These are phyloP conservation scores for Echites panduratus DNA, from an alignment of 257 asterid genomes.

Conservation along the genomic window DNA sequence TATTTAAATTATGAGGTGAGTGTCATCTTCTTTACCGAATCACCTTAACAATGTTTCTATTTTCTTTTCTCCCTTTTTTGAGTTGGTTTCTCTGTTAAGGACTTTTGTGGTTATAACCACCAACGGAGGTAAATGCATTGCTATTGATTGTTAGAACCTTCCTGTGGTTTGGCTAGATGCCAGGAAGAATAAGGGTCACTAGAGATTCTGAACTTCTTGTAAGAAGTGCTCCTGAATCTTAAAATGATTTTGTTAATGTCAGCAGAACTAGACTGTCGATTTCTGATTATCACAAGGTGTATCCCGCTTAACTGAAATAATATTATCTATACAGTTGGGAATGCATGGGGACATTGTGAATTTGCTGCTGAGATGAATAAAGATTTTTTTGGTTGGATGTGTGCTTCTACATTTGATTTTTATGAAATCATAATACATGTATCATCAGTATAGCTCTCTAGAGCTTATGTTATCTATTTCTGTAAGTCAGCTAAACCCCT, in stretches of 20 bases:
- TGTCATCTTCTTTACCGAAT: neutral
- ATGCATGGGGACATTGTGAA: neutral
- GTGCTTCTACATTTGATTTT: neutral
- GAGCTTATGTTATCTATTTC: neutral
- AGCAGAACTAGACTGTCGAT: neutral
- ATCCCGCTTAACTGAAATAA: neutral
- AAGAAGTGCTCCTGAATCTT: neutral
- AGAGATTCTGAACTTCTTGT: neutral
- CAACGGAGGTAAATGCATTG: neutral
- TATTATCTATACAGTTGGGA: neutral
- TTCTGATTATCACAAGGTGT: neutral
- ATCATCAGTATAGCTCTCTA: neutral
- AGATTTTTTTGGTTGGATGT: neutral
- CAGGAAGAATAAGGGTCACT: neutral
- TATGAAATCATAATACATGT: neutral
- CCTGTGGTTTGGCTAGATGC: neutral
- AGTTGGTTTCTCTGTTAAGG: neutral
- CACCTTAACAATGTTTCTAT: too few species aligned
- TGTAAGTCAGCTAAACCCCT: neutral
- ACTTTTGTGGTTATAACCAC: neutral
- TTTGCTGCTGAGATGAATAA: neutral
- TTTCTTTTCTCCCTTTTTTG: too few species aligned
- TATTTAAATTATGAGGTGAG: conserved; percentile 83
- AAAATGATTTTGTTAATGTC: neutral
- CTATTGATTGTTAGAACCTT: neutral